Conservation (phyloP, 345 rosid genomes). For the Syzygium oleosum region DNA sequence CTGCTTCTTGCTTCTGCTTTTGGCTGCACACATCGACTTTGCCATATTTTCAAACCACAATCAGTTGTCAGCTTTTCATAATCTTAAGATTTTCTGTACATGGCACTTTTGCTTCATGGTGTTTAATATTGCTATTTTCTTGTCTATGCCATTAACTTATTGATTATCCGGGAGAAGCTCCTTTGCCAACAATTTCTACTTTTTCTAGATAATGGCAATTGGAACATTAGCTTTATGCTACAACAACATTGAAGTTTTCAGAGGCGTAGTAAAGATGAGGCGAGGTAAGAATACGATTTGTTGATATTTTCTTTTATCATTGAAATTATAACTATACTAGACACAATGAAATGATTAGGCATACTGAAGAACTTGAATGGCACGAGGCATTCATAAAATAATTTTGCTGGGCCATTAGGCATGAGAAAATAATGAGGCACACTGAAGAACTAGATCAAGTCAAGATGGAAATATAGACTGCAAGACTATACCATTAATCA, state of each 20-base stretch:
- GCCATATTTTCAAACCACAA: background rate
- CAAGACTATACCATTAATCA: background rate
- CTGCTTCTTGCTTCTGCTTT: background rate
- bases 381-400: background rate
- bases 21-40: background rate
- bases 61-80: background rate
- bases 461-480: background rate
- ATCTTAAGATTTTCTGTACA: background rate
- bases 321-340: background rate
- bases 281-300: conserved; percentile 54
- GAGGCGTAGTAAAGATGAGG: conserved; percentile 95
- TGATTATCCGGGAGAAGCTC: background rate
- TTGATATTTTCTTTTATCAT: background rate
- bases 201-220: conserved; percentile 80
- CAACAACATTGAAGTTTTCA: conserved; percentile 84
- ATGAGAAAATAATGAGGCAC: background rate
- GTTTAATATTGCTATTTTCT: background rate
- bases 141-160: background rate
- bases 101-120: background rate
- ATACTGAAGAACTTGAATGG: background rate
- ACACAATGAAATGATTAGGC: background rate
- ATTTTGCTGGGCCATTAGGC: background rate
- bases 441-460: background rate
- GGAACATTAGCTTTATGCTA: conserved; percentile 93
- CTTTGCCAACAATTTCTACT: conserved; percentile 6